These are phyloP conservation scores for Quercus rubra DNA, from an alignment of 306 rosid genomes.

Conservation along the genomic window DNA sequence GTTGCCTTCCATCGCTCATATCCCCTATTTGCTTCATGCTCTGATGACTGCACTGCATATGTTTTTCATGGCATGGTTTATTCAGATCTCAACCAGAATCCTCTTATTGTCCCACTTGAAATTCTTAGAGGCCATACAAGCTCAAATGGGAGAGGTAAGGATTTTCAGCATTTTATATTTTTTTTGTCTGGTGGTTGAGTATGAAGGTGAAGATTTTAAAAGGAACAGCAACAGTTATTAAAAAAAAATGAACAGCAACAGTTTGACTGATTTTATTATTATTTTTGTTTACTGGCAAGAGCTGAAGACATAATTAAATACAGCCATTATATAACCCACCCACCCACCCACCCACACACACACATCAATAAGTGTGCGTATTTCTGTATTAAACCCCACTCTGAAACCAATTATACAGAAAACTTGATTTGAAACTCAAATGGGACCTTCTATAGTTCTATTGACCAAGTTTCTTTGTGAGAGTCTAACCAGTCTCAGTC, in stretches of 20 bases:
- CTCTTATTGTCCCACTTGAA: constrained; percentile 84
- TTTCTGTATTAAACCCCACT: not conserved
- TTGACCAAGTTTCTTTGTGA: not conserved
- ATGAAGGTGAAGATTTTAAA: not conserved
- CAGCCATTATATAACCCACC: not conserved
- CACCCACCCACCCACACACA: not conserved
- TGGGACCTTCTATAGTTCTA: not conserved
- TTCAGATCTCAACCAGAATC: constrained; percentile 86
- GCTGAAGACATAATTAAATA: not conserved
- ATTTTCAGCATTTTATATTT: not conserved
- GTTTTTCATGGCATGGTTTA: constrained; percentile 95
- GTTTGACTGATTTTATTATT: not conserved
- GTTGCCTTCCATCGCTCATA: constrained; percentile 75
- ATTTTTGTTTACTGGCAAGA: no score
- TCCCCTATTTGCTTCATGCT: constrained; percentile 87
- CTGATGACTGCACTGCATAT: constrained; percentile 85
- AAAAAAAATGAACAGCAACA: not conserved
- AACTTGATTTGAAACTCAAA: not conserved
- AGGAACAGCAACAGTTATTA: not conserved
- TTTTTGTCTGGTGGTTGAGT: constrained; percentile 5
- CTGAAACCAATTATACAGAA: not conserved
- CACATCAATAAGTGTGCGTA: not conserved
- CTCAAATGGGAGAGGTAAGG: constrained; percentile 82
- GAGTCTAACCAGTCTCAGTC: not conserved
- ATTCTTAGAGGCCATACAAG: constrained; percentile 74